Evolutionary conservation across 352 stramenopile genomes (phyloP).

Genomic region (Phytopythium aichiense): DNA sequence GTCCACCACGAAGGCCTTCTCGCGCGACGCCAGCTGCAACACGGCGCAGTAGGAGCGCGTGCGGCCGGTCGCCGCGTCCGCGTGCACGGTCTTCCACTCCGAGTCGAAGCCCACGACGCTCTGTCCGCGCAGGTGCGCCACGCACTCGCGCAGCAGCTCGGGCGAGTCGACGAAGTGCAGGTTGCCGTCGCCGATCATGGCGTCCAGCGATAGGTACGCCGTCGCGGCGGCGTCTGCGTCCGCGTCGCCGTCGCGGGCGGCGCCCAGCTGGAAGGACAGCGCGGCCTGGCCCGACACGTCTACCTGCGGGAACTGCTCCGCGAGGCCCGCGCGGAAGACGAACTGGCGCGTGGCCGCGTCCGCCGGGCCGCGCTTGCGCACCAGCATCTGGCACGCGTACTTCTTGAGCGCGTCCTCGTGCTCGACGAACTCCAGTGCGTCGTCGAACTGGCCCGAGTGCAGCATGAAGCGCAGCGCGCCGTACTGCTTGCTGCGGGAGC

Average conservation of each 20-base stretch:
- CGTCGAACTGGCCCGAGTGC: constrained; percentile 55
- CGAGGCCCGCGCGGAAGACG: constrained; percentile 35
- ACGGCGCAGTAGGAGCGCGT: constrained; percentile 41
- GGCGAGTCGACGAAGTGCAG: constrained; percentile 61
- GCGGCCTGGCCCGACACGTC: constrained; percentile 22
- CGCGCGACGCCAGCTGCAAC: constrained; percentile 57
- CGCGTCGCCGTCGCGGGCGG: constrained; percentile 20
- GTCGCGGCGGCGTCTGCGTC: constrained; percentile 35
- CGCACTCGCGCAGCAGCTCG: constrained; percentile 26
- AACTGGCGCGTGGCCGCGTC: constrained; percentile 52
- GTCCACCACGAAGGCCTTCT: constrained; percentile 66
- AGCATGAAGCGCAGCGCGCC: constrained; percentile 57
- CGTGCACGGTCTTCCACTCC: constrained; percentile 66
- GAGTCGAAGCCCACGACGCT: constrained; percentile 68
- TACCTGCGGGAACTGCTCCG: constrained; percentile 40
- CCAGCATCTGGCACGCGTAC: constrained; percentile 58
- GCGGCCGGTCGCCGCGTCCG: constrained; percentile 10
- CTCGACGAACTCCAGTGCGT: constrained; percentile 39
- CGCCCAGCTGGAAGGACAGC: constrained; percentile 12
- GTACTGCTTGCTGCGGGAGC: constrained; percentile 27
- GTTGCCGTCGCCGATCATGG: constrained; percentile 33
- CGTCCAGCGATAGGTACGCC: constrained; percentile 47
- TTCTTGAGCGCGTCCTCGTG: constrained; percentile 19
- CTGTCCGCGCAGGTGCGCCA: constrained; percentile 36
- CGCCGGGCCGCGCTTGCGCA: constrained; percentile 34